Conservation (phyloP, 495 filamentous ascomycete species). For the Stereocaulon alpinum region DNA sequence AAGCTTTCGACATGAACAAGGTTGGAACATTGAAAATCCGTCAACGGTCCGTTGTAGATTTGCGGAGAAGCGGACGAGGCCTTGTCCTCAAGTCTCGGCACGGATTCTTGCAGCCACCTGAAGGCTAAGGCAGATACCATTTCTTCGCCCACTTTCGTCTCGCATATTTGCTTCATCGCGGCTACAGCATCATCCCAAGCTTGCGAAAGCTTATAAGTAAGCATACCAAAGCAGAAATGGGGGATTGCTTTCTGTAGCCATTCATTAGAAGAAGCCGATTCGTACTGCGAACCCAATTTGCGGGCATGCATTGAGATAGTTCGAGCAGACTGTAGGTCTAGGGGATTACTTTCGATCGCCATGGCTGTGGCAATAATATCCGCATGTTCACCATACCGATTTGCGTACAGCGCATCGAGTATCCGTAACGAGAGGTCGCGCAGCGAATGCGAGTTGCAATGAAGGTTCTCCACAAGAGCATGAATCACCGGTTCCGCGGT, state of each 20-base stretch:
- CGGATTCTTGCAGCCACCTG: constrained; percentile 60
- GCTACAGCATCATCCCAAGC: constrained; percentile 75
- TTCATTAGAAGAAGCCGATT: constrained; percentile 39
- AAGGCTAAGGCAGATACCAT: constrained; percentile 64
- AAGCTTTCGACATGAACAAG: constrained; percentile 44
- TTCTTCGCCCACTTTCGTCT: constrained; percentile 59
- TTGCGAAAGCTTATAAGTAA: constrained; percentile 71
- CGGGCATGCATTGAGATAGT: constrained; percentile 75
- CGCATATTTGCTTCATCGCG: constrained; percentile 63
- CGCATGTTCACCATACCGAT: constrained; percentile 30
- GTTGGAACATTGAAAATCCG: constrained; percentile 77
- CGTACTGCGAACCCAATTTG: constrained; percentile 55
- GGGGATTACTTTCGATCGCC: constrained; percentile 64
- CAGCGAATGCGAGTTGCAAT: constrained; percentile 57
- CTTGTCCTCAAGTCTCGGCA: constrained; percentile 31
- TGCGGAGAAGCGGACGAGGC: not conserved
- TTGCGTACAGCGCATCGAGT: constrained; percentile 35
- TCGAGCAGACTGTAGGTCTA: constrained; percentile 64
- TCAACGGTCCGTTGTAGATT: constrained; percentile 24
- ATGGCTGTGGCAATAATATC: constrained; percentile 42
- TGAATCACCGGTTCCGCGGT: constrained; percentile 45
- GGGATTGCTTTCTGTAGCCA: constrained; percentile 67
- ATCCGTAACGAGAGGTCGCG: constrained; percentile 61
- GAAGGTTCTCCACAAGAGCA: constrained; percentile 59
- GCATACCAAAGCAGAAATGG: constrained; percentile 76